Conservation (phyloP, 495 filamentous ascomycete genomes). For the Xylaria telfairii region DNA sequence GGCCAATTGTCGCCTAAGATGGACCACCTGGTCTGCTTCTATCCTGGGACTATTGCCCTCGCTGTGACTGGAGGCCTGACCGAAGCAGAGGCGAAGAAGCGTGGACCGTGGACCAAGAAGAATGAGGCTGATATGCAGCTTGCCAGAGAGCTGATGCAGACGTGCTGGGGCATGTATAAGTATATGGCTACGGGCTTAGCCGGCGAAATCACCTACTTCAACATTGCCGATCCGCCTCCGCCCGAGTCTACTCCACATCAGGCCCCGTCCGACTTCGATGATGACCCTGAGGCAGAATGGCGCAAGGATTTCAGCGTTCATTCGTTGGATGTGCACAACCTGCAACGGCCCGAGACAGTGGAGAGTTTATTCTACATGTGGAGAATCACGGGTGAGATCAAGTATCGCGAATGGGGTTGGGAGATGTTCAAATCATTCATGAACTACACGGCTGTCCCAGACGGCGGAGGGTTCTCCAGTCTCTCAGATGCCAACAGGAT, state of each 20-base stretch:
- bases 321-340: slow-evolving; percentile 78
- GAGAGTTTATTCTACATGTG: slow-evolving; percentile 98
- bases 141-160: slow-evolving; percentile 89
- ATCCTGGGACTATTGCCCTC: slow-evolving; percentile 93
- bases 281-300: slow-evolving; percentile 64
- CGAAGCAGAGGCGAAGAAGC: slow-evolving; percentile 74
- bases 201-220: slow-evolving; percentile 90
- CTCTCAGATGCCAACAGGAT: slow-evolving; percentile 75
- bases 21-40: slow-evolving; percentile 98
- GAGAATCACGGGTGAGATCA: slow-evolving; percentile 90
- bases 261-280: slow-evolving; percentile 53
- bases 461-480: slow-evolving; percentile 81
- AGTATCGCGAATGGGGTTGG: slow-evolving; percentile 97
- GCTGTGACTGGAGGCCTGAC: slow-evolving; percentile 80
- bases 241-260: slow-evolving; percentile 59
- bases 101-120: slow-evolving; percentile 72
- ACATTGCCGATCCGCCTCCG: slow-evolving; percentile 67
- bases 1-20: slow-evolving; percentile 79
- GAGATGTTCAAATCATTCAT: slow-evolving; percentile 95
- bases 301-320: slow-evolving; percentile 80
- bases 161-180: slow-evolving; percentile 97
- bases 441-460: slow-evolving; percentile 76
- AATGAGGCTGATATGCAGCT: slow-evolving; percentile 87
- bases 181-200: slow-evolving; percentile 87
- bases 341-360: slow-evolving; percentile 95